Evolutionary conservation across 768 basidiomycete species (phyloP).

Genomic region (Tricholoma hemisulphureum): DNA sequence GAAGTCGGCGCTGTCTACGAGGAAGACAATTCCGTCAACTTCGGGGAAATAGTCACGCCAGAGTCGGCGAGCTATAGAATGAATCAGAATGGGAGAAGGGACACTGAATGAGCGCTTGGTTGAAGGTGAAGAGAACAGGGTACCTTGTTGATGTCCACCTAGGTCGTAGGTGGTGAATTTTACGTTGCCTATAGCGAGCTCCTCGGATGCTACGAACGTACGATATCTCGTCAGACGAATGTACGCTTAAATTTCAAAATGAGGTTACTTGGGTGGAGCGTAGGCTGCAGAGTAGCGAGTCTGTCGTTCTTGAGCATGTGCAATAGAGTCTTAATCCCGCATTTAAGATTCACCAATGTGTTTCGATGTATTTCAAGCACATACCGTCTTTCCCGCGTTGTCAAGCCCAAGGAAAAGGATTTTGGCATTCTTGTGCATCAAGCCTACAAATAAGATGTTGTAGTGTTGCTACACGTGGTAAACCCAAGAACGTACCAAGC

Average conservation of each 20-base stretch:
- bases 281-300: conserved; percentile 95
- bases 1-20: conserved; percentile 95
- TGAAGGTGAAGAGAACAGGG: conserved; percentile 12
- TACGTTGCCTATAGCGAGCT: conserved; percentile 96
- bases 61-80: conserved; percentile 76
- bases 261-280: conserved; percentile 89
- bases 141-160: conserved; percentile 96
- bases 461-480: neutral
- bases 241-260: conserved; percentile 2
- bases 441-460: conserved; percentile 49
- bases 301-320: conserved; percentile 99
- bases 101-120: neutral
- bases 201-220: conserved; percentile 79
- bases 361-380: conserved; percentile 22
- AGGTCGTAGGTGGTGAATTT: conserved; percentile 99
- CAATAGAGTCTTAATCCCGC: conserved; percentile 71
- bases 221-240: conserved; percentile 1
- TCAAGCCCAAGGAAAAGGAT: conserved; percentile 98
- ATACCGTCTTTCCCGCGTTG: conserved; percentile 98
- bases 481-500: conserved; percentile 61
- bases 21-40: conserved; percentile 97
- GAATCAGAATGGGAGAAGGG: neutral
- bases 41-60: conserved; percentile 99
- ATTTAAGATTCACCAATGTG: conserved; percentile 2
- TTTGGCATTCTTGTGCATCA: conserved; percentile 98